Conservation (phyloP, 495 filamentous ascomycete species). For the Lindgomyces ingoldianus region DNA sequence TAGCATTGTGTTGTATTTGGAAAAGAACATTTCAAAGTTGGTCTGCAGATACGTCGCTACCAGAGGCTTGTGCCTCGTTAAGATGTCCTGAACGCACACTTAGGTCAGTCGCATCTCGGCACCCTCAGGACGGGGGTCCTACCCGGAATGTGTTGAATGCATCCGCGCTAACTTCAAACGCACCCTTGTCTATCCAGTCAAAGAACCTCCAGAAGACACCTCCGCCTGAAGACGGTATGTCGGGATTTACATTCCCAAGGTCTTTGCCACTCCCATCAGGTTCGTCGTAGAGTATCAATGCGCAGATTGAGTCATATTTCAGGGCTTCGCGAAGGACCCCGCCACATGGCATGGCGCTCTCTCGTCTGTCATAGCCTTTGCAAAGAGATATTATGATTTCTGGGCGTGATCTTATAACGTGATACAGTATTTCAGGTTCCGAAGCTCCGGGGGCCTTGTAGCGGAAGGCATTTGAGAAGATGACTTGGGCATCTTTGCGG, state of each 20-base stretch:
- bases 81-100: slow-evolving; percentile 64
- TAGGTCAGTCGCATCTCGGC: neutral
- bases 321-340: slow-evolving; percentile 87
- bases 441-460: slow-evolving; percentile 66
- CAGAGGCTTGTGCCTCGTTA: slow-evolving; percentile 89
- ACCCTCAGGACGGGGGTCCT: slow-evolving; percentile 36
- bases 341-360: slow-evolving; percentile 91
- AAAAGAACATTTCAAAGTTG: slow-evolving; percentile 91
- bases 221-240: slow-evolving; percentile 65
- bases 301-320: slow-evolving; percentile 85
- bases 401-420: slow-evolving; percentile 79
- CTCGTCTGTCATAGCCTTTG: slow-evolving; percentile 81
- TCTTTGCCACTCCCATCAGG: slow-evolving; percentile 58
- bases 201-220: slow-evolving; percentile 99
- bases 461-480: slow-evolving; percentile 84
- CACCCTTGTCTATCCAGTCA: slow-evolving; percentile 90
- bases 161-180: slow-evolving; percentile 95
- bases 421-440: slow-evolving; percentile 79
- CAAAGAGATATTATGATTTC: slow-evolving; percentile 87
- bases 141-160: slow-evolving; percentile 97
- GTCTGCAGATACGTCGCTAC: slow-evolving; percentile 80
- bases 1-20: slow-evolving; percentile 82
- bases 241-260: slow-evolving; percentile 66
- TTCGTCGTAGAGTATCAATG: slow-evolving; percentile 90
- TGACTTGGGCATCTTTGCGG: slow-evolving; percentile 84